These are phyloP conservation scores for Aristolochia fimbriata DNA, from an alignment of 164 flowering plant species.

Conservation along the genomic window DNA sequence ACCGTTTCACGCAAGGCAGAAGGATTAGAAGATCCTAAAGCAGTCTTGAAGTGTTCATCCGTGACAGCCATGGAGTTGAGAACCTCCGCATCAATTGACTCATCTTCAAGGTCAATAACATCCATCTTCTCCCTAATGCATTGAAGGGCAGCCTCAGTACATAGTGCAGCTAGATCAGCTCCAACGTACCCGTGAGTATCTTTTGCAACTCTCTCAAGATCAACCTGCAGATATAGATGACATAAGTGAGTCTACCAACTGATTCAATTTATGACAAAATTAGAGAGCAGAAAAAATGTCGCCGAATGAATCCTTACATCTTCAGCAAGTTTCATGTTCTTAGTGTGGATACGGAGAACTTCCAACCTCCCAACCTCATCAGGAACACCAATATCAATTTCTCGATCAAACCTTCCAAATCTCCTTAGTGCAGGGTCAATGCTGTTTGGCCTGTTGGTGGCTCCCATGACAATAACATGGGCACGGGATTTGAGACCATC, in stretches of 20 bases:
- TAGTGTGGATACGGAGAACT: conserved; percentile 56
- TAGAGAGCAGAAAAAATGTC: no score
- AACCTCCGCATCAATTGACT: conserved; percentile 55
- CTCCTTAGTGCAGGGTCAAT: conserved; percentile 63
- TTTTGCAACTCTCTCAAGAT: conserved; percentile 47
- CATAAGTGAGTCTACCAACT: background rate
- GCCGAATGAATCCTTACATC: conserved; percentile 24
- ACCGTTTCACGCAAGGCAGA: conserved; percentile 67
- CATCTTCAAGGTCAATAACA: conserved; percentile 58
- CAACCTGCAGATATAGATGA: conserved; percentile 29
- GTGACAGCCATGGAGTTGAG: conserved; percentile 67
- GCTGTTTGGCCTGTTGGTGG: conserved; percentile 60
- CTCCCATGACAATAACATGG: conserved; percentile 67
- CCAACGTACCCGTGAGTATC: conserved; percentile 72
- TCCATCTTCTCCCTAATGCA: conserved; percentile 72
- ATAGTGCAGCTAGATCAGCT: conserved; percentile 64
- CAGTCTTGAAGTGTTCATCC: conserved; percentile 56
- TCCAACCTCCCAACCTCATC: conserved; percentile 66
- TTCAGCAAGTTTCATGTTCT: conserved; percentile 65
- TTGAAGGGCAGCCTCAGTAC: conserved; percentile 69
- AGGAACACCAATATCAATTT: conserved; percentile 63
- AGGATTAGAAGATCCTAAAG: conserved; percentile 49
- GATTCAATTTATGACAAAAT: no score
- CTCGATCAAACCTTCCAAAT: conserved; percentile 66
- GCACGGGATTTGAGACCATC: conserved; percentile 58